Evolutionary conservation across 2,329 filamentous ascomycete genomes (phyloP).

Genomic region (Periconia macrospinosa): DNA sequence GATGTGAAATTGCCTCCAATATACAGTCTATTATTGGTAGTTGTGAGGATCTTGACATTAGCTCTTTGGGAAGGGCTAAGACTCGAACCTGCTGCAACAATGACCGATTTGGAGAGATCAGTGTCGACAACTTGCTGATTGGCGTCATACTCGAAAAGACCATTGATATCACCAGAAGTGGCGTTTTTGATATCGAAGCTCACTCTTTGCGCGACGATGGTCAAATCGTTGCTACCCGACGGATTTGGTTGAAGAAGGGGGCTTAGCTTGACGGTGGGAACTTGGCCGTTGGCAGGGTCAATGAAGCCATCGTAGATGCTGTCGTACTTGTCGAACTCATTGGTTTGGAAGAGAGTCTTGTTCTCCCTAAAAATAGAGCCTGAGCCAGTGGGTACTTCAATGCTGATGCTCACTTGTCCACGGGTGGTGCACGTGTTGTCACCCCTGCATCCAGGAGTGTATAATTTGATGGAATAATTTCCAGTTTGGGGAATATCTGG

Average conservation of each 20-base stretch:
- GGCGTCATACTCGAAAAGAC: slow-evolving; percentile 86
- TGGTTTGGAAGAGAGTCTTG: slow-evolving; percentile 74
- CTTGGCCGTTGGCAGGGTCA: slow-evolving; percentile 76
- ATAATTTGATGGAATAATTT: slow-evolving; percentile 88
- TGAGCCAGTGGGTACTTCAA: slow-evolving; percentile 56
- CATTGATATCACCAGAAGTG: slow-evolving; percentile 80
- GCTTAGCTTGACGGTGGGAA: slow-evolving; percentile 76
- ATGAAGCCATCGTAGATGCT: slow-evolving; percentile 85
- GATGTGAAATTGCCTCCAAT: slow-evolving; percentile 83
- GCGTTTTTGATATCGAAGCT: slow-evolving; percentile 74
- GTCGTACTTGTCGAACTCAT: slow-evolving; percentile 96
- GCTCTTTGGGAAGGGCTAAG: slow-evolving; percentile 64
- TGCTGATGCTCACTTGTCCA: slow-evolving; percentile 81
- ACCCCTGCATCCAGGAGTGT: slow-evolving; percentile 85
- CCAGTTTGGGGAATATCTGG: slow-evolving; percentile 87
- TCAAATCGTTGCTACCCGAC: slow-evolving; percentile 54
- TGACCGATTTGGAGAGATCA: slow-evolving; percentile 70
- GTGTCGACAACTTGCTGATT: slow-evolving; percentile 60
- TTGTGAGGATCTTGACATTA: slow-evolving; percentile 68
- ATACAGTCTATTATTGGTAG: slow-evolving; percentile 64
- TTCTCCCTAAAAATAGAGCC: slow-evolving; percentile 39
- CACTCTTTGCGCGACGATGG: slow-evolving; percentile 86
- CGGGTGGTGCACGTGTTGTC: slow-evolving; percentile 76
- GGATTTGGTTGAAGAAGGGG: slow-evolving; percentile 64
- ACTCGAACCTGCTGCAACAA: slow-evolving; percentile 74